A percentile compares a stretch with the other conserved stretches of the same genome.
These are phyloP conservation scores for Microcyclosporella mali DNA, from an alignment of 2,329 filamentous ascomycete genomes.

Conservation along the genomic window DNA sequence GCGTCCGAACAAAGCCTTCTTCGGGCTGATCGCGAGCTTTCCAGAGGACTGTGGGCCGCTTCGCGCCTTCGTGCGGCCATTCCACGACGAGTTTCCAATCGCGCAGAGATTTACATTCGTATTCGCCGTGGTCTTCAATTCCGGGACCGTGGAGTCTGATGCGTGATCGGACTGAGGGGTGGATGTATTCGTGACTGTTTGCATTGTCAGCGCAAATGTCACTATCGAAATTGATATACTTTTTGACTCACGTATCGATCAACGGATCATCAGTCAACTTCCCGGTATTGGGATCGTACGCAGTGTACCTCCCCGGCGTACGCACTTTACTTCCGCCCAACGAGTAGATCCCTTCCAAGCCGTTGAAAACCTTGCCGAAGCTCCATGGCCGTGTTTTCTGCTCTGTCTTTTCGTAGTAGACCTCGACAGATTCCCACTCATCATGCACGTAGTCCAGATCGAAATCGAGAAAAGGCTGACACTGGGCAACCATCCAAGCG, in stretches of 20 bases:
- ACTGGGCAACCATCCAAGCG: conserved; percentile 53
- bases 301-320: conserved; percentile 44
- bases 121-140: conserved; percentile 39
- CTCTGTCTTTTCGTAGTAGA: conserved; percentile 38
- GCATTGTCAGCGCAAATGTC: neutral
- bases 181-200: conserved; percentile 43
- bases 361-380: conserved; percentile 44
- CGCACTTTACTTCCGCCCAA: conserved; percentile 41
- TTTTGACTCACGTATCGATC: conserved; percentile 36
- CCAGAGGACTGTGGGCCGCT: conserved; percentile 39
- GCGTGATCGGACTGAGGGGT: conserved; percentile 44
- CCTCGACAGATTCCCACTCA: conserved; percentile 40
- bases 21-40: conserved; percentile 32
- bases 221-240: too few relatives aligned
- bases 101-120: conserved; percentile 40
- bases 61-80: conserved; percentile 31
- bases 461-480: conserved; percentile 44
- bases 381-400: conserved; percentile 42
- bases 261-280: conserved; percentile 39
- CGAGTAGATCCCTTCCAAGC: conserved; percentile 42
- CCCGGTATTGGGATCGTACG: conserved; percentile 40
- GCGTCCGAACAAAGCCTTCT: conserved; percentile 33
- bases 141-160: conserved; percentile 43
- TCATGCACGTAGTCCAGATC: conserved; percentile 43
- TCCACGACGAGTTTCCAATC: conserved; percentile 46